Percentiles rank a stretch among this genome's conserved stretches.
Evolutionary conservation across 2,329 filamentous ascomycete species (phyloP).

Genomic region (Calonectria pseudoreteaudii): DNA sequence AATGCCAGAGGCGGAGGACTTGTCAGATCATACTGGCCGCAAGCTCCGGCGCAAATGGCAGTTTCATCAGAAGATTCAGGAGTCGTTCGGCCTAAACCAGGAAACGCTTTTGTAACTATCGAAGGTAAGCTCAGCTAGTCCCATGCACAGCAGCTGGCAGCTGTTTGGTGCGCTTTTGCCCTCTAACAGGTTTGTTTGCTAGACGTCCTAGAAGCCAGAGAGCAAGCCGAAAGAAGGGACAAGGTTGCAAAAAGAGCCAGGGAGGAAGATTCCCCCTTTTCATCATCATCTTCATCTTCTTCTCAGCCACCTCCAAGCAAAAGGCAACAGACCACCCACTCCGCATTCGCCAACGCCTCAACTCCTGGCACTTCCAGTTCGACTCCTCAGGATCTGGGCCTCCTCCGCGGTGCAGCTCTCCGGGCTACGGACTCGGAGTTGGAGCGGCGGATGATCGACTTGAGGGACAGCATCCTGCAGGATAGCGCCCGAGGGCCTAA

Average conservation of each 20-base stretch:
- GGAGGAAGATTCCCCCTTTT: background rate
- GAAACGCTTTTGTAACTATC: background rate
- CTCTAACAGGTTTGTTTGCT: background rate
- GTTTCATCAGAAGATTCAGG: background rate
- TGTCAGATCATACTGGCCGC: background rate
- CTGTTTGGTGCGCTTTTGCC: background rate
- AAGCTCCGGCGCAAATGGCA: background rate
- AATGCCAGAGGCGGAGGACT: background rate
- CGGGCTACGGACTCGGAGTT: slow-evolving; percentile 39
- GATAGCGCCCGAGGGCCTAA: background rate
- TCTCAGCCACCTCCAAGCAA: slow-evolving; percentile 1
- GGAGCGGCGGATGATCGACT: slow-evolving; percentile 19
- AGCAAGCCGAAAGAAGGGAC: background rate
- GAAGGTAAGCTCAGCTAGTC: background rate
- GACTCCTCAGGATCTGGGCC: background rate
- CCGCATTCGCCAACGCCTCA: background rate
- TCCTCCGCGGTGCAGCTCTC: slow-evolving; percentile 20
- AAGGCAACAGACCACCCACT: background rate
- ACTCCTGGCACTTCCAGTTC: background rate
- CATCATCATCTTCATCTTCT: background rate
- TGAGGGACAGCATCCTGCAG: background rate
- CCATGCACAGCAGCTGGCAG: background rate
- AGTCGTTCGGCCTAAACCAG: background rate
- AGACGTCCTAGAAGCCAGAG: background rate
- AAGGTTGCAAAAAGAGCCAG: background rate